Conservation (phyloP, 202 grass and related monocot genomes). For the Zizania palustris region DNA sequence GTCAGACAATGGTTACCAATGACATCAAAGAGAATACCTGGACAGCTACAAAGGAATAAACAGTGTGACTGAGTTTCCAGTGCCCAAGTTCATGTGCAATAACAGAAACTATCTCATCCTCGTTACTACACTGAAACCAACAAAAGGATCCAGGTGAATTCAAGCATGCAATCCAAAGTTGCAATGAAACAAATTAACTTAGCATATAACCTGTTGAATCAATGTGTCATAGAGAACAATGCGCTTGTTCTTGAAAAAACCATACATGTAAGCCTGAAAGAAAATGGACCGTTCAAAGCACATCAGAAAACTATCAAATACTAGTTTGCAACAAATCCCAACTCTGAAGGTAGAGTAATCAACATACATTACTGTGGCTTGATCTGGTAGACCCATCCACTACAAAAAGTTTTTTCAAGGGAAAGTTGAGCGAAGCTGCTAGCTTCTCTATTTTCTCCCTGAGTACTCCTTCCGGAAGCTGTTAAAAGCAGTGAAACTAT, state of each 20-base stretch:
- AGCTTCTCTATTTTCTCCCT: slow-evolving; percentile 96
- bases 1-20: slow-evolving; percentile 8
- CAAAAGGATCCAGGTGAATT: slow-evolving; percentile 4
- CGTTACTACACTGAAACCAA: slow-evolving; percentile 78
- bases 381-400: slow-evolving; percentile 98
- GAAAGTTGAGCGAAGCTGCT: slow-evolving; percentile 92
- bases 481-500: slow-evolving; percentile 45
- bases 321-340: slow-evolving; percentile 16
- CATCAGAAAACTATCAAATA: neutral
- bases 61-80: slow-evolving; percentile 95
- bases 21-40: slow-evolving; percentile 66
- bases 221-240: slow-evolving; percentile 99
- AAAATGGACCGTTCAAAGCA: slow-evolving; percentile 40
- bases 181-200: slow-evolving; percentile 18
- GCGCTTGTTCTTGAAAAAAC: slow-evolving; percentile 98
- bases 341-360: neutral
- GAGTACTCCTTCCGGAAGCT: slow-evolving; percentile 97
- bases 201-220: slow-evolving; percentile 83
- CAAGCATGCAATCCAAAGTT: slow-evolving; percentile 19
- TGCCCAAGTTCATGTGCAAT: slow-evolving; percentile 99
- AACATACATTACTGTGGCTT: slow-evolving; percentile 96
- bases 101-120: slow-evolving; percentile 97
- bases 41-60: slow-evolving; percentile 89
- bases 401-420: slow-evolving; percentile 97
- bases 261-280: slow-evolving; percentile 98